Percentiles rank a stretch among this genome's conserved stretches.
Conservation (phyloP, 2,329 filamentous ascomycete genomes). For the Fusarium tuaranense region DNA sequence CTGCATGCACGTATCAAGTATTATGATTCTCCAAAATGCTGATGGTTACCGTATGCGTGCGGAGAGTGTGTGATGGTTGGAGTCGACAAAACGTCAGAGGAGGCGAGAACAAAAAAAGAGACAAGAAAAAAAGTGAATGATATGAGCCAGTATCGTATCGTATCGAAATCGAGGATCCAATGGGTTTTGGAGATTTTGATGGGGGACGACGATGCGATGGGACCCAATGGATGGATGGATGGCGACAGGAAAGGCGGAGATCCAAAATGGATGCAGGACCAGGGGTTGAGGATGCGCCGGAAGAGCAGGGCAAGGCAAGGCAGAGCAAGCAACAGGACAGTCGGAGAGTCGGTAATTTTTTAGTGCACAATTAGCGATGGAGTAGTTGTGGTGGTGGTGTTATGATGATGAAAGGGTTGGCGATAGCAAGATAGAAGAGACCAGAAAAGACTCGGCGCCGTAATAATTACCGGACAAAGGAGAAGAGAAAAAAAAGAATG, state of each 20-base stretch:
- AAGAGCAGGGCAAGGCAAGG: not conserved
- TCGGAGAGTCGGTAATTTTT: slow-evolving; percentile 19
- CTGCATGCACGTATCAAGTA: slow-evolving; percentile 26
- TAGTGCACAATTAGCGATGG: slow-evolving; percentile 17
- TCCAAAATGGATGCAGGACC: slow-evolving; percentile 8
- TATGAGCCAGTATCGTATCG: slow-evolving; percentile 32
- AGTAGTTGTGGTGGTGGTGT: not conserved
- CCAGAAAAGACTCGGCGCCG: not conserved
- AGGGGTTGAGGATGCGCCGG: slow-evolving; percentile 7
- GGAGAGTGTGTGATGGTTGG: slow-evolving; percentile 15
- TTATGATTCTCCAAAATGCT: slow-evolving; percentile 27
- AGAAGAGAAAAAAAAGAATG: not conserved
- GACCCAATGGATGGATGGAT: slow-evolving; percentile 20
- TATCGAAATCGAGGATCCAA: not conserved
- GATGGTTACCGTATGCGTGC: slow-evolving; percentile 37
- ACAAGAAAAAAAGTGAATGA: slow-evolving; percentile 19
- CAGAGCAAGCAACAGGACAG: not conserved
- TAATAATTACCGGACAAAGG: not conserved
- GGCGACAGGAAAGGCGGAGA: slow-evolving; percentile 32
- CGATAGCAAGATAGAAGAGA: not conserved
- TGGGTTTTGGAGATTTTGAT: not conserved
- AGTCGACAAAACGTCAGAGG: slow-evolving; percentile 27
- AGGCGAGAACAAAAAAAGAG: slow-evolving; percentile 6
- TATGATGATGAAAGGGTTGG: not conserved
- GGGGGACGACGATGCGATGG: not conserved